Base-by-base conservation (phyloP, 306 rosid genomes). In the Rubus parviflorus region DNA sequence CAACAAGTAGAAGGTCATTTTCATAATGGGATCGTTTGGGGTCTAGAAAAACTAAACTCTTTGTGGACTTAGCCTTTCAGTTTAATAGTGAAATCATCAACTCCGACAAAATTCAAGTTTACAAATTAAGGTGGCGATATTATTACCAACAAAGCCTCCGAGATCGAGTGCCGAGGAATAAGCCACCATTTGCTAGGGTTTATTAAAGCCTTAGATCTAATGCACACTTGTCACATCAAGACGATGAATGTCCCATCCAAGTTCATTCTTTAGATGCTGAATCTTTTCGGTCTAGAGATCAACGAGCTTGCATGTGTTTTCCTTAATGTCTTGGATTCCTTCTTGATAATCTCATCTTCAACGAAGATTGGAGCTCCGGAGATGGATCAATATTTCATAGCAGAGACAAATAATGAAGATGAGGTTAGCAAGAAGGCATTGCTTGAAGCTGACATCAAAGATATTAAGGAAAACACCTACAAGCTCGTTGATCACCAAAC, bases 51-150 rank as follows among this genome's bases (percentile, higher is more conserved):
- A 77, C 88, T 2, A 77, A 74, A 68, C 83, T 84, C 53, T 74
- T 81, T 19, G 20, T 78, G 40, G 77, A 81, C 41, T 20, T 81
- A 8, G 80, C 85, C 38, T 10, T 70, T 8, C 53, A 53, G 8
- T 74, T 84, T 30, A 73, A 69, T 1, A 67, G 67, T 3, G 87
- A 84, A 51, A 70, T 84, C 49, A 70, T 81, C 38, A 84, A 84
- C 72, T 81, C 75, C 41, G 83, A 85, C 81, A 81, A 85, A 72
- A 81, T 85, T n/a, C 88, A 85, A 38, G 68, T 65, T 49, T 85
- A 77, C 61, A 8, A 30, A 30, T 30, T 30, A 37, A 3, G 81
- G 83, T 65, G 76, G 78, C 11, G 81, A 85, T 69, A 72, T 78
- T 16, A 41, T 76, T 68, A 85, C 88, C 56, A 85, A 81, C 45